Evolutionary conservation across 345 rosid genomes (phyloP).

Genomic region (Ailanthus altissimus): DNA sequence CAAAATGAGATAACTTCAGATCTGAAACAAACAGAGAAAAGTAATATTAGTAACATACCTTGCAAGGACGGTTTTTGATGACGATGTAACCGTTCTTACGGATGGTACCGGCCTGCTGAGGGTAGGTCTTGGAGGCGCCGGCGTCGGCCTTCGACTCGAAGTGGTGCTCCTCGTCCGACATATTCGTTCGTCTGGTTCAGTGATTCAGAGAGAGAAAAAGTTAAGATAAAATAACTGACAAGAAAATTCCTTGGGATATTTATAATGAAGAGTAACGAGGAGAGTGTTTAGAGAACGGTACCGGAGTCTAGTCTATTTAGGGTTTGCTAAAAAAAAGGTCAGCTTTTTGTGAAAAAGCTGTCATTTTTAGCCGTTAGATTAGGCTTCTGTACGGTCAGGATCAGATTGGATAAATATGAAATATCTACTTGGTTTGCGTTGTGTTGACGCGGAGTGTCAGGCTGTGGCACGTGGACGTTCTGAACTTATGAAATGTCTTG

Average conservation of each 20-base stretch:
- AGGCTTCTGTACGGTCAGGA: conserved; percentile 1
- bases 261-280: not conserved
- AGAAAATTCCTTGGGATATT: not conserved
- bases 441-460: not conserved
- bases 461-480: not conserved
- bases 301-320: not conserved
- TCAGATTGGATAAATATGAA: not conserved
- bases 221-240: no score
- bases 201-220: not conserved
- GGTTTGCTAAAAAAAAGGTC: conserved; percentile 5
- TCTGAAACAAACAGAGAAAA: not conserved
- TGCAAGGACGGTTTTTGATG: conserved; percentile 65
- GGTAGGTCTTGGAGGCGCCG: conserved; percentile 71
- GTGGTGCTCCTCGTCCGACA: conserved; percentile 75
- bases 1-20: not conserved
- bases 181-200: conserved; percentile 5
- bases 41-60: conserved; percentile 33
- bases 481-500: not conserved
- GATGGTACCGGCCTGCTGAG: conserved; percentile 71
- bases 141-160: conserved; percentile 72
- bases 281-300: not conserved
- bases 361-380: conserved; percentile 29
- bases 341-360: not conserved
- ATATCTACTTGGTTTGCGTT: not conserved
- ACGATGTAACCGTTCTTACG: conserved; percentile 67